Percentiles rank a stretch among this genome's conserved stretches.
These are phyloP conservation scores for Aspergillus leporis DNA, from an alignment of 495 filamentous ascomycete genomes.

Conservation along the genomic window DNA sequence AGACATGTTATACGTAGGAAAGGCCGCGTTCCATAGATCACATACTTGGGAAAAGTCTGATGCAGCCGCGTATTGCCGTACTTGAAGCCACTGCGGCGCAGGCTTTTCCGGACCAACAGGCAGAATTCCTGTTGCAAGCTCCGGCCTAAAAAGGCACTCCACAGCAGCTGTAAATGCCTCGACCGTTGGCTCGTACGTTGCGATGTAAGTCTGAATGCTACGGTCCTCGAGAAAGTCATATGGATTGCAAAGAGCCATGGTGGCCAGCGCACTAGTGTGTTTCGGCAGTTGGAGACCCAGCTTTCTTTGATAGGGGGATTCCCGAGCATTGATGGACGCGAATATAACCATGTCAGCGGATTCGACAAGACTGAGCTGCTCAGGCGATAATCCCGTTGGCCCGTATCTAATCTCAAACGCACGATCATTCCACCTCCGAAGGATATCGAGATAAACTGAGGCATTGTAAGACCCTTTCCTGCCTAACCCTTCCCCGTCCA, in stretches of 20 bases:
- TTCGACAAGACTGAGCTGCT: constrained; percentile 32
- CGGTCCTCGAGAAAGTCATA: constrained; percentile 49
- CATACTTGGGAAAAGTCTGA: constrained; percentile 35
- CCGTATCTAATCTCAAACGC: constrained; percentile 39
- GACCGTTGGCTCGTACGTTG: constrained; percentile 50
- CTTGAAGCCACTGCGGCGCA: constrained; percentile 17
- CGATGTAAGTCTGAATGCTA: constrained; percentile 45
- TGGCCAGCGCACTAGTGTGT: constrained; percentile 31
- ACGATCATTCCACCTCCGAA: constrained; percentile 25
- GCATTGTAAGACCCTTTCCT: constrained; percentile 35
- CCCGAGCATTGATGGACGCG: constrained; percentile 43
- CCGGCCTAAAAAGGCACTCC: constrained; percentile 41
- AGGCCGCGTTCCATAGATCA: constrained; percentile 38
- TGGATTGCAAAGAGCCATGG: constrained; percentile 47
- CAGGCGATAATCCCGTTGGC: constrained; percentile 25
- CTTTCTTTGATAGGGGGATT: constrained; percentile 40
- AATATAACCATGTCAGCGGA: constrained; percentile 45
- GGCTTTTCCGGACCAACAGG: constrained; percentile 32
- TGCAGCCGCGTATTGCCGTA: constrained; percentile 22
- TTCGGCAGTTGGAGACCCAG: constrained; percentile 37
- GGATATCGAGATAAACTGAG: constrained; percentile 34
- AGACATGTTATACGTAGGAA: constrained; percentile 43
- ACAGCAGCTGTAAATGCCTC: constrained; percentile 45
- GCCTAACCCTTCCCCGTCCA: constrained; percentile 45
- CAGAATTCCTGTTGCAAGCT: constrained; percentile 33